Base-by-base conservation (phyloP, 1,139 yeast species). In the Suhomyces wounanorum region DNA sequence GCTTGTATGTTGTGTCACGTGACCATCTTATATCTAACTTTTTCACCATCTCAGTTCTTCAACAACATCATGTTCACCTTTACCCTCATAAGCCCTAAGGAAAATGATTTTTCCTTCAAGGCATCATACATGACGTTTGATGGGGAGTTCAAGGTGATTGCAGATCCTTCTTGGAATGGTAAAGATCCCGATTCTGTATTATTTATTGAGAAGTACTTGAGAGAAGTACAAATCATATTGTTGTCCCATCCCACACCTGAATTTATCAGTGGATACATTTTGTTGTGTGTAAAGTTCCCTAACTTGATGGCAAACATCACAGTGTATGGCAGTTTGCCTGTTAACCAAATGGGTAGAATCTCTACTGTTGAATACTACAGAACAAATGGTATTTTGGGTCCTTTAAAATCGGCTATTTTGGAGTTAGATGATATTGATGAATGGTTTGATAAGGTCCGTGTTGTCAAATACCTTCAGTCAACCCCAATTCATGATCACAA, bases 261-360 rank as follows among this genome's bases (percentile, higher is more conserved):
- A 47, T 92, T 85, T 63, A 62, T 90, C 3, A 95, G 97, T 41
- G 96, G 97, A 0, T 91, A 81, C 63, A 84, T 88, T 0, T 73
- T 85, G 44, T 69, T 94, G 31, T 82, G 89, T 59, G 70, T 77
- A 53, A 78, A 79, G 55, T 84, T 82, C 56, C 89, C 92, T 5
- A 79, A 59, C 40, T 53, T 84, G 8, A 80, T 90, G 67, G 73
- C 85, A 3, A 72, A 81, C 30, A 81, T 91, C 37, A 94, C 95
- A 1, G 85, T 87, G 0, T 95, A 89, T 63, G 84, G 97, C 0
- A 94, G 99, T 0, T 71, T 91, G 25, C 98, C 99, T 0, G 89
- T 92, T 4, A 79, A 86, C 28, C 94, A 90, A 64, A 72, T 95
- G 63, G 98, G 98, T 1, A 77, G 96, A 58, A 84, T 90, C 33